These are phyloP conservation scores for Brassica juncea DNA, from an alignment of 345 rosid species.

Conservation along the genomic window DNA sequence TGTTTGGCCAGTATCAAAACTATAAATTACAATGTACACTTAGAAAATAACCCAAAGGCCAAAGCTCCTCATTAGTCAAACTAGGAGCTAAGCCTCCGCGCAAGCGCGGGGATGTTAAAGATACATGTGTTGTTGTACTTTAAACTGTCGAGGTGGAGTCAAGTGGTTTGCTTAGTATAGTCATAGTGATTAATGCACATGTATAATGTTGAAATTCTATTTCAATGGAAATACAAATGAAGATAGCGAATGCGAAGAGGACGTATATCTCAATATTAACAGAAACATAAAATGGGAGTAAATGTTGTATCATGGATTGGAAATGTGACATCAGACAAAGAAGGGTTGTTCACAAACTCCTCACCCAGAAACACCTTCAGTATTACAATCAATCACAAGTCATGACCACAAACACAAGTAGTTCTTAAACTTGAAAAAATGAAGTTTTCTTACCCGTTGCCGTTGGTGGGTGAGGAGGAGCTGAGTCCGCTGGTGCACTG, in stretches of 20 bases:
- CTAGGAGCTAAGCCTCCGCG: too few species aligned
- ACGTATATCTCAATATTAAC: neutral
- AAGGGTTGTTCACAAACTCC: constrained; percentile 63
- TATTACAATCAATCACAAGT: neutral
- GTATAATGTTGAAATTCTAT: too few species aligned
- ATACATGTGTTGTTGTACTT: too few species aligned
- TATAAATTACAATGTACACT: neutral
- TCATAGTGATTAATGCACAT: too few species aligned
- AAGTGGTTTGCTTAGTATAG: too few species aligned
- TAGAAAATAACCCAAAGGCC: too few species aligned
- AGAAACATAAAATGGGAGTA: neutral
- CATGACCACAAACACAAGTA: neutral
- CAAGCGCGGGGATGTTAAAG: too few species aligned
- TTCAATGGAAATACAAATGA: too few species aligned
- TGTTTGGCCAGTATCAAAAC: constrained; percentile 37
- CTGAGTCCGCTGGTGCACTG: constrained; percentile 52
- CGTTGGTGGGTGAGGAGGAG: constrained; percentile 60
- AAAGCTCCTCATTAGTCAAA: too few species aligned
- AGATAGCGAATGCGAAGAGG: too few species aligned
- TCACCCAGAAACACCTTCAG: constrained; percentile 68
- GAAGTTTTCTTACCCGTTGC: constrained; percentile 45
- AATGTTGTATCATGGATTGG: constrained; percentile 55
- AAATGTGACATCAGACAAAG: constrained; percentile 69
- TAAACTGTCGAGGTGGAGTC: too few species aligned
- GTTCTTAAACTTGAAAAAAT: neutral